phyloP scores from a whole-genome alignment of 805 yeast species.

The Trichomonascus vanleenenianus region DNA sequence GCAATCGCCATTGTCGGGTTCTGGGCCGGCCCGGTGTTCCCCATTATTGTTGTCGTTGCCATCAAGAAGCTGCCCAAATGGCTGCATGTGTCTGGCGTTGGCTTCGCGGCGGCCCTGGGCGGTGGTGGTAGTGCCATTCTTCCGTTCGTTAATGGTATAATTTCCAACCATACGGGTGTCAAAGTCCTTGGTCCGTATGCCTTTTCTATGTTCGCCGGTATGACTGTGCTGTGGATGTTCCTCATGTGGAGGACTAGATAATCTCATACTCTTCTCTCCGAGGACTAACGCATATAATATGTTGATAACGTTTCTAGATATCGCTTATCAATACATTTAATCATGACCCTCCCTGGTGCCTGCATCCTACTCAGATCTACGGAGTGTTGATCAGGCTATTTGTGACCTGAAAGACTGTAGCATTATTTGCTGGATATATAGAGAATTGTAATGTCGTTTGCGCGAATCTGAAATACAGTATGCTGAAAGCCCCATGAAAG shows the following conservation, averaged over 20 bases:
- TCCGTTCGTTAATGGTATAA: slow-evolving; percentile 56
- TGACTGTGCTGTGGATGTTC: slow-evolving; percentile 20
- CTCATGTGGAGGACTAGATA: slow-evolving; percentile 3
- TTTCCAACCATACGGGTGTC: slow-evolving; percentile 28
- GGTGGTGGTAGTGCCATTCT: slow-evolving; percentile 76
- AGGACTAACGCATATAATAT: no score
- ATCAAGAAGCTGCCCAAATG: slow-evolving; percentile 53
- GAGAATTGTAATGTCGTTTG: no score
- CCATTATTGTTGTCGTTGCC: slow-evolving; percentile 61
- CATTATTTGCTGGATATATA: no score
- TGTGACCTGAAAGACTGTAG: no score
- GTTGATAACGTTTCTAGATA: no score
- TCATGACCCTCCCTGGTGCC: no score
- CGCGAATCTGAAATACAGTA: no score
- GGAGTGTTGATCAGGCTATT: no score
- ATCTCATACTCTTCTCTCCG: no score
- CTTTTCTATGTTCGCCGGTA: slow-evolving; percentile 16
- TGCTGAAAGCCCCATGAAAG: no score
- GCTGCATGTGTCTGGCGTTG: slow-evolving; percentile 59
- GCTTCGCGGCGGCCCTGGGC: slow-evolving; percentile 70
- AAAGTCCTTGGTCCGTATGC: slow-evolving; percentile 22
- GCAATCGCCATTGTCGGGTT: slow-evolving; percentile 45
- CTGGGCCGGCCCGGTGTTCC: slow-evolving; percentile 63
- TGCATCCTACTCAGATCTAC: no score
- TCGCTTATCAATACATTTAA: no score